Evolutionary conservation across 768 basidiomycete genomes (phyloP), one percentile per base, ranked within the genome.

Genomic region (Pholiota molesta): DNA sequence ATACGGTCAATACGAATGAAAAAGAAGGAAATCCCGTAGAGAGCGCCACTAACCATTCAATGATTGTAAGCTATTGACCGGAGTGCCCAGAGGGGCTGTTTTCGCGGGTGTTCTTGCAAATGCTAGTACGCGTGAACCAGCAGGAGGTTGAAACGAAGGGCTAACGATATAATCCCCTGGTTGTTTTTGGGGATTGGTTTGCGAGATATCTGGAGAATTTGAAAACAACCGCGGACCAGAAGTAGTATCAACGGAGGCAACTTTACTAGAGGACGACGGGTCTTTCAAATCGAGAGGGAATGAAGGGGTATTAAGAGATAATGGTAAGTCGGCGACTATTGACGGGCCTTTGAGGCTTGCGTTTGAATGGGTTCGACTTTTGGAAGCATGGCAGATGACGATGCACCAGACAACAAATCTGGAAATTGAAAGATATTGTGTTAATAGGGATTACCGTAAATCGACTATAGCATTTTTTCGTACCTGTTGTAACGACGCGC

Each of bases 71-170:
- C 54, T 56, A 26, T 21, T 49, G 19, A 55, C 28, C 40, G 62
- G 45, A 47, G 64, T 71, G 54, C 45, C 58, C 19, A 45, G 37
- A 56, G 62, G 37, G 26, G 71, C 66, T 21, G 69, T 59, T 65
- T 73, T 83, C 70, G 65, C 71, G 16, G 71, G 65, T 45, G 69
- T 71, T 28, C 78, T 71, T n/a, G 78, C 78, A 42, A 84, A 77
- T 2, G 79, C 78, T 53, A 88, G 77, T 45, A 83, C 71, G 56
- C 83, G 81, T 51, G 84, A 83, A 17, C 83, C 83, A 55, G 76
- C 69, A 21, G 83, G 83, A 19, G 83, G 83, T 57, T 81, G 81
- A 66, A 82, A 83, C 53, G 73, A 62, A 47, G 72, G 61, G 21
- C 59, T 53, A 29, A 40, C 3, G 67, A 53, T 55, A 67, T 49